A percentile compares a stretch with the other conserved stretches of the same genome.
These are phyloP conservation scores for Fusarium acutatum DNA, from an alignment of 2,329 filamentous ascomycete genomes.

Conservation along the genomic window DNA sequence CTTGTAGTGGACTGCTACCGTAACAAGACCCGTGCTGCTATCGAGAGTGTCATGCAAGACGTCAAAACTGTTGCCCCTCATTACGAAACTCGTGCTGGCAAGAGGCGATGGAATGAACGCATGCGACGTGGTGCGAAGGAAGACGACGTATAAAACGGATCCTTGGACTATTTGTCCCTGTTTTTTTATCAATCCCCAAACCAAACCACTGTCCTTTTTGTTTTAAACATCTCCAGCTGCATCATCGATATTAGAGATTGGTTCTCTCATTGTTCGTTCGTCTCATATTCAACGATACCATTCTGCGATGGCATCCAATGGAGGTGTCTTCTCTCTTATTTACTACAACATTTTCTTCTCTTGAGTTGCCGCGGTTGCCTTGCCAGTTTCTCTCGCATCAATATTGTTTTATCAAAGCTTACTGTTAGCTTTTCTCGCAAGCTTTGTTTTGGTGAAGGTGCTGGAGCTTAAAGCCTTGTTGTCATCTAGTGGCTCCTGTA, in stretches of 20 bases:
- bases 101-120: constrained; percentile 76
- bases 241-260: constrained; percentile 28
- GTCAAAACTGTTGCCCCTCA: constrained; percentile 78
- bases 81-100: constrained; percentile 88
- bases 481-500: constrained; percentile 18
- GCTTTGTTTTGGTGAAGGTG: not conserved
- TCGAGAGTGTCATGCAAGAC: constrained; percentile 81
- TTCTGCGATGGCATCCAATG: constrained; percentile 40
- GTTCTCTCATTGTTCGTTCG: constrained; percentile 26
- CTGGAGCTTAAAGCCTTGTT: not conserved
- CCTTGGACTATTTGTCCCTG: not conserved
- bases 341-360: constrained; percentile 1
- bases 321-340: constrained; percentile 18
- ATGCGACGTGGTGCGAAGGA: constrained; percentile 50
- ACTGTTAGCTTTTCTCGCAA: not conserved
- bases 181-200: not conserved
- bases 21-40: constrained; percentile 86
- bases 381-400: not conserved
- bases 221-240: constrained; percentile 8
- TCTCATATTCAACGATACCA: constrained; percentile 44
- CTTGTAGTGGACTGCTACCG: constrained; percentile 87
- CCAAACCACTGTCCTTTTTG: constrained; percentile 7
- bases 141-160: constrained; percentile 40
- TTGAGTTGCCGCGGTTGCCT: not conserved
- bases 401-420: constrained; percentile 1